Percentiles rank a stretch among this genome's conserved stretches.
phyloP scores from a whole-genome alignment of 352 stramenopile genomes.

The Aphanomyces astaci region DNA sequence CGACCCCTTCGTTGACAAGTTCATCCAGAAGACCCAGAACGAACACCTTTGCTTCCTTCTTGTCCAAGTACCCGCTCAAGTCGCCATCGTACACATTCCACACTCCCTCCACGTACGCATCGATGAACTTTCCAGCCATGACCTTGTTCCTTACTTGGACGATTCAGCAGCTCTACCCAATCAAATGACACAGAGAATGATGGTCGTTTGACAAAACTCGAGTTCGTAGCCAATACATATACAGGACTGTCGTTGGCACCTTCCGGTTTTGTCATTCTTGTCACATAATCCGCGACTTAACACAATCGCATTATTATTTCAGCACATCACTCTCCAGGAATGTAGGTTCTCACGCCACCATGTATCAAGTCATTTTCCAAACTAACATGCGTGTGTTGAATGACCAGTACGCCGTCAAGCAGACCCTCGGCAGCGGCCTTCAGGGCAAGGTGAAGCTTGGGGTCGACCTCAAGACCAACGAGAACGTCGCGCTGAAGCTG shows the following conservation, averaged over 20 bases:
- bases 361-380: conserved; percentile 15
- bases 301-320: not conserved
- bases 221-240: no score
- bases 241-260: no score
- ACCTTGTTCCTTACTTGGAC: not conserved
- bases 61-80: conserved; percentile 16
- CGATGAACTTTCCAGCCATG: not conserved
- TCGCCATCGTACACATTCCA: conserved; percentile 17
- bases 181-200: not conserved
- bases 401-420: conserved; percentile 62
- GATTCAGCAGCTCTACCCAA: not conserved
- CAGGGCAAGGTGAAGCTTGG: conserved; percentile 87
- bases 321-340: not conserved
- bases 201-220: not conserved
- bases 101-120: conserved; percentile 10
- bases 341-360: not conserved
- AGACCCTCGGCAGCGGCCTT: conserved; percentile 72
- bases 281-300: no score
- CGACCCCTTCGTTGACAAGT: not conserved
- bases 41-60: conserved; percentile 11
- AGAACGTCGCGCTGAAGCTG: conserved; percentile 87
- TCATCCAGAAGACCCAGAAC: not conserved
- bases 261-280: no score
- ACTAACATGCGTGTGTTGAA: conserved; percentile 41
- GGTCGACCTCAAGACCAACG: conserved; percentile 60